Percentiles rank a stretch among this genome's conserved stretches.
Conservation (phyloP, 306 rosid genomes). For the Lathyrus tuberosus region DNA sequence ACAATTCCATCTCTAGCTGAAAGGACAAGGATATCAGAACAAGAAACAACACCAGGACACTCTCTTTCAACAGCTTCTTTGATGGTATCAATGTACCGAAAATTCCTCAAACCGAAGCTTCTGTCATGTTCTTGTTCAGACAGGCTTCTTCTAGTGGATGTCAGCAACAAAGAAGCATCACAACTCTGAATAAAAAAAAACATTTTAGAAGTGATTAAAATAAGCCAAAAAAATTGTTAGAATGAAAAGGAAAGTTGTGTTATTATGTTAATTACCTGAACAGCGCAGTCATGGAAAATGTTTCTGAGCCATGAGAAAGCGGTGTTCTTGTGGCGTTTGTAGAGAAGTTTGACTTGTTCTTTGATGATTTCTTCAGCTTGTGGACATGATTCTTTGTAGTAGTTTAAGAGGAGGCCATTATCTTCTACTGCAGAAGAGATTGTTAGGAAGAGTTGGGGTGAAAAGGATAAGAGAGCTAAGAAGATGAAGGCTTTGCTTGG, state of each 20-base stretch:
- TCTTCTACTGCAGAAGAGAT: slow-evolving; percentile 49
- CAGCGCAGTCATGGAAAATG: slow-evolving; percentile 97
- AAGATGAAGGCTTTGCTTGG: slow-evolving; percentile 48
- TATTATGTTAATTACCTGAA: slow-evolving; percentile 54
- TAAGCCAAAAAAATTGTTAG: no score
- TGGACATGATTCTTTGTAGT: slow-evolving; percentile 89
- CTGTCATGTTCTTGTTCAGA: slow-evolving; percentile 96
- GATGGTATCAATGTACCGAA: slow-evolving; percentile 89
- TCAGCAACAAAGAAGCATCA: slow-evolving; percentile 93
- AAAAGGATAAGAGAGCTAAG: slow-evolving; percentile 52
- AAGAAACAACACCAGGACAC: slow-evolving; percentile 94
- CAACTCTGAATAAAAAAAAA: slow-evolving; percentile 48
- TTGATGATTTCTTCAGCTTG: slow-evolving; percentile 94
- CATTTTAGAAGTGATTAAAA: no score
- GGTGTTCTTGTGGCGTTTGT: slow-evolving; percentile 99
- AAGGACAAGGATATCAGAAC: slow-evolving; percentile 88
- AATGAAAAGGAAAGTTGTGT: no score
- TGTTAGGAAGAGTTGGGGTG: slow-evolving; percentile 44
- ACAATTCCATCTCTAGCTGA: slow-evolving; percentile 94
- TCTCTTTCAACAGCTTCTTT: slow-evolving; percentile 98
- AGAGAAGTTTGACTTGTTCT: slow-evolving; percentile 92
- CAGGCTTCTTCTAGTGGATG: slow-evolving; percentile 81
- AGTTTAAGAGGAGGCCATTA: slow-evolving; percentile 71
- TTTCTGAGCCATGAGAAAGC: slow-evolving; percentile 99
- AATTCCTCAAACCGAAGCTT: slow-evolving; percentile 96